These are phyloP conservation scores for Tetraselmis striata DNA, from an alignment of 139 green algal species.

Conservation along the genomic window DNA sequence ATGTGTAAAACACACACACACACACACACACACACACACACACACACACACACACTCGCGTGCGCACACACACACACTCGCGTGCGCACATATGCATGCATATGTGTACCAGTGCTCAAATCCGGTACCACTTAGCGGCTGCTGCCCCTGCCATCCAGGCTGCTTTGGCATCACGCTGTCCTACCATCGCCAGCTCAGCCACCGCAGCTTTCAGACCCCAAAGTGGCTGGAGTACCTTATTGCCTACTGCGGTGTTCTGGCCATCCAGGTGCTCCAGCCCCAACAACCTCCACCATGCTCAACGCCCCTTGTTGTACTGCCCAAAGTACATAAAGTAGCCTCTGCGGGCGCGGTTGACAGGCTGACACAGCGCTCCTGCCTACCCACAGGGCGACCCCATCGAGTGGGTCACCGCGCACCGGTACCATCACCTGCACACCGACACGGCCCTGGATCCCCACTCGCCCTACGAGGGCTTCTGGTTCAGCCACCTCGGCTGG, in stretches of 20 bases:
- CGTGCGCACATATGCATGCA: no score
- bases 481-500: conserved; percentile 43
- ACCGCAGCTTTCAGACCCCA: conserved; percentile 42
- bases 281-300: conserved; percentile 4
- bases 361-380: no score
- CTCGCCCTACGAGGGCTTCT: conserved; percentile 56
- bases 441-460: conserved; percentile 53
- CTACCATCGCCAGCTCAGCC: conserved; percentile 29
- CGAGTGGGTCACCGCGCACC: conserved; percentile 51
- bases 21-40: no score
- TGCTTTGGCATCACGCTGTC: background rate
- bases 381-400: conserved; percentile 35
- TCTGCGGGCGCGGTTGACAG: no score
- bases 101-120: no score
- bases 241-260: conserved; percentile 44
- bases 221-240: conserved; percentile 54
- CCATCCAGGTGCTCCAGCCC: conserved; percentile 12
- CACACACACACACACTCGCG: no score
- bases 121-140: no score
- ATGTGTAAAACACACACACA: no score
- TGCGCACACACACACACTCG: no score
- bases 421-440: conserved; percentile 49
- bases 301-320: background rate
- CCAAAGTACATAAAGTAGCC: no score
- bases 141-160: no score